Percentiles rank a stretch among this genome's conserved stretches.
These are phyloP conservation scores for Neophaeococcomyces aloes DNA, from an alignment of 2,329 filamentous ascomycete genomes.

Conservation along the genomic window DNA sequence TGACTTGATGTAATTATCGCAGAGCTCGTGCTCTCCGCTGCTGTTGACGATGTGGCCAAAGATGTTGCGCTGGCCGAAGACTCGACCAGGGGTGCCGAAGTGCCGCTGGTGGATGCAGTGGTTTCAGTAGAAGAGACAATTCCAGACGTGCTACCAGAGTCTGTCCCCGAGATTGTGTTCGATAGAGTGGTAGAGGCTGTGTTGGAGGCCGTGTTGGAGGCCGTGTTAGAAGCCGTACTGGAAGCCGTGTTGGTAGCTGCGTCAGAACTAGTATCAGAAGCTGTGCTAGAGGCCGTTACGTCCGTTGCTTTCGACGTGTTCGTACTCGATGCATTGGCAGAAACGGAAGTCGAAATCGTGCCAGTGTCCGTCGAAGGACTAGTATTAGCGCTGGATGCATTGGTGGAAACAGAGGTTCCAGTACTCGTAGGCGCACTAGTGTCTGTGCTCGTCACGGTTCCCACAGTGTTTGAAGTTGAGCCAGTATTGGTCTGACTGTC, in stretches of 20 bases:
- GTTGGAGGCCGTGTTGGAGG: not conserved
- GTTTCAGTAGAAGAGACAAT: not conserved
- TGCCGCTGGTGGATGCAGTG: not conserved
- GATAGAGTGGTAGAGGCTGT: not conserved
- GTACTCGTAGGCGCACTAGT: conserved; percentile 4
- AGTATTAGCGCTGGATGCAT: conserved; percentile 6
- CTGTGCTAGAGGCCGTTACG: too few relatives aligned
- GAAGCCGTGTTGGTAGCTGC: not conserved
- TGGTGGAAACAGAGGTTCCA: conserved; percentile 10
- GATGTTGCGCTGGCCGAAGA: not conserved
- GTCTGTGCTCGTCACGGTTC: not conserved
- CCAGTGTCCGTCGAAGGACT: not conserved
- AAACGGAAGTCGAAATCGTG: not conserved
- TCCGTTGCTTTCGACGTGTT: not conserved
- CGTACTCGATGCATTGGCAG: not conserved
- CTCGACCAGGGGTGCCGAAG: not conserved
- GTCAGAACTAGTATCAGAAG: not conserved
- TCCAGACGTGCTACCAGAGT: not conserved
- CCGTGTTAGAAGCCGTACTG: not conserved
- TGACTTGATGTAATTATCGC: conserved; percentile 17
- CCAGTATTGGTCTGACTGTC: not conserved
- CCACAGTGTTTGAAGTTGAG: not conserved
- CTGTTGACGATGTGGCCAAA: conserved; percentile 11
- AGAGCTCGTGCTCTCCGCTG: conserved; percentile 12
- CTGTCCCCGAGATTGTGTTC: not conserved